Base-by-base conservation (phyloP, 164 flowering plant species). In the Houttuynia cordata region DNA sequence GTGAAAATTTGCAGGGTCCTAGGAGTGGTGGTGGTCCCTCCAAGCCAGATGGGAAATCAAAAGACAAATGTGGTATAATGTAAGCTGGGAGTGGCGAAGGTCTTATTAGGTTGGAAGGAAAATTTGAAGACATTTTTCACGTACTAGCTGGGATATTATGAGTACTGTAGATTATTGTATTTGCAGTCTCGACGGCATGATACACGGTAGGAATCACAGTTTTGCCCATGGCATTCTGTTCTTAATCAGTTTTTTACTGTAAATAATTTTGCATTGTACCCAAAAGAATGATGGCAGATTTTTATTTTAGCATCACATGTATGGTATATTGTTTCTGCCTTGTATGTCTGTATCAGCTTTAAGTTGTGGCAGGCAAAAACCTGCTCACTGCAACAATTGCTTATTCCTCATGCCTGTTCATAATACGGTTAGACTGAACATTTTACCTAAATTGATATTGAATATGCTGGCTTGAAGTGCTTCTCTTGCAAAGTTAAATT, bases 51-150 rank as follows among this genome's bases (percentile, higher is more conserved):
- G 47, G 77, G 37, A 86, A 86, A 64, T 64, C 81, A 14, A 84
- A 83, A 64, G 88, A 84, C 0, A 85, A 80, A 68, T 88, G 93
- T 70, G 67, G n/a, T 63, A 70, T 88, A 63, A 88, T 86, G 96
- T 88, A 74, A 83, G 71, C 23, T 1, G 56, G 8, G 68, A 74
- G 49, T 57, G 73, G 68, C 25, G 64, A 62, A 50, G 74, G 70
- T 59, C 63, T 85, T 20, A n/a, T 81, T 0, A 81, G 63, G 71
- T 76, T 72, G 51, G 86, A 80, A 0, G 37, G 76, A 40, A 84
- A 86, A 64, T 65, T 80, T 14, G 83, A 83, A 64, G 87, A 83
- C 0, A 67, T n/a, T 70, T 67, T 23, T 63, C 70, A 84, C 63
- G 84, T 84, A 93, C 84, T 73, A 83, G 71, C 18, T 3, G 60